A percentile compares a stretch with the other conserved stretches of the same genome.
Conservation (phyloP, 345 rosid species). For the Eucalyptus curtisii region DNA sequence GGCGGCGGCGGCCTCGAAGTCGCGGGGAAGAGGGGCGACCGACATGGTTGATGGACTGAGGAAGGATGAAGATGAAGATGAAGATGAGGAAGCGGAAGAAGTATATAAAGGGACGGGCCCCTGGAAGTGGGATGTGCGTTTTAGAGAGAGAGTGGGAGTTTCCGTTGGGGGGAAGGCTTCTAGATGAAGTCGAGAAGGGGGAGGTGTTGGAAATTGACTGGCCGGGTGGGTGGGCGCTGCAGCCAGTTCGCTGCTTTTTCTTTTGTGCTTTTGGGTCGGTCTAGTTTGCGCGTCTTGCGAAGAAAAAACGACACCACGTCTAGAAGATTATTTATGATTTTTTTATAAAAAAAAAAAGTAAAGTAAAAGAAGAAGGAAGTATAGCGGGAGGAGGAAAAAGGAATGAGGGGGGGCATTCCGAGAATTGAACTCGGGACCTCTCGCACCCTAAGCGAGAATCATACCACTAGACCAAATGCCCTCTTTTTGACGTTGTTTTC, state of each 20-base stretch:
- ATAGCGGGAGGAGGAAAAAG: background rate
- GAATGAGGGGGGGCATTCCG: slow-evolving; percentile 34
- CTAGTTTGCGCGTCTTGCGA: background rate
- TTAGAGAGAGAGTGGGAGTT: background rate
- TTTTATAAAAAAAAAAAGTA: background rate
- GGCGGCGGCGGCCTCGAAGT: background rate
- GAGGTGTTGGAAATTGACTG: background rate
- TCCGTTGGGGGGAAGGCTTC: background rate
- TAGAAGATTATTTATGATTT: background rate
- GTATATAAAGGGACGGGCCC: background rate
- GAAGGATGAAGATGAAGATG: background rate
- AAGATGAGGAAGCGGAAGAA: background rate
- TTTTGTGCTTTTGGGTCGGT: background rate
- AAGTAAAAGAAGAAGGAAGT: background rate
- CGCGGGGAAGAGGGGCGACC: background rate
- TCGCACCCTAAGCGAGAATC: slow-evolving; percentile 92
- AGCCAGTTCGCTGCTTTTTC: background rate
- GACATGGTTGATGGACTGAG: background rate
- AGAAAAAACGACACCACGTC: background rate
- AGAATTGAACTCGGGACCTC: slow-evolving; percentile 83
- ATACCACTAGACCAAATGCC: slow-evolving; percentile 91
- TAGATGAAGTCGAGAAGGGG: background rate
- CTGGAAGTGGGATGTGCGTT: background rate
- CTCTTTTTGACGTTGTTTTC: background rate
- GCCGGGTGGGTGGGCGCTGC: background rate